Evolutionary conservation across 306 rosid species (phyloP).

Genomic region (Arachis hypogaea): DNA sequence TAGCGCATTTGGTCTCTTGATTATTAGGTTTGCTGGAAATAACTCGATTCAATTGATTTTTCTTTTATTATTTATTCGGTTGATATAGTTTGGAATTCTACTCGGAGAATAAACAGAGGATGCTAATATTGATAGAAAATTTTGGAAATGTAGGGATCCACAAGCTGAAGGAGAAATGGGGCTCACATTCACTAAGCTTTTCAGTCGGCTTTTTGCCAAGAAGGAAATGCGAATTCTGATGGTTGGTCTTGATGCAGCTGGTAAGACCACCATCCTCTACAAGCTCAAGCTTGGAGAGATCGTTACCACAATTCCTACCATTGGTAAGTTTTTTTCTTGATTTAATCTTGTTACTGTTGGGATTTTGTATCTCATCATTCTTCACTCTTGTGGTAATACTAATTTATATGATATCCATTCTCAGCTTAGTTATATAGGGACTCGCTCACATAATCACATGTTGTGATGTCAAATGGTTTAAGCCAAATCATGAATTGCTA

Average conservation of each 20-base stretch:
- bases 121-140: conserved; percentile 8
- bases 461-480: background rate
- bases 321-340: conserved; percentile 54
- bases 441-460: background rate
- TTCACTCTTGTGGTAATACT: background rate
- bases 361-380: background rate
- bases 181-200: conserved; percentile 81
- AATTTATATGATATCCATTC: no score
- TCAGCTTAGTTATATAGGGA: background rate
- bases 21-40: conserved; percentile 2
- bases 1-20: background rate
- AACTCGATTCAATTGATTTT: background rate
- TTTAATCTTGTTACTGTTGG: background rate
- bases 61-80: background rate
- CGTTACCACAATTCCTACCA: conserved; percentile 86
- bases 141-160: conserved; percentile 49
- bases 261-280: conserved; percentile 88
- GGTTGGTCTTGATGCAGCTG: conserved; percentile 95
- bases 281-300: conserved; percentile 96
- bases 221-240: conserved; percentile 86
- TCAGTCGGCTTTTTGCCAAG: conserved; percentile 88
- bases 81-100: background rate
- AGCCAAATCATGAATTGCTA: conserved; percentile 4
- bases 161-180: conserved; percentile 63
- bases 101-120: background rate